These are phyloP conservation scores for Podospora bellae-mahoneyi DNA, from an alignment of 495 filamentous ascomycete genomes.

Conservation along the genomic window DNA sequence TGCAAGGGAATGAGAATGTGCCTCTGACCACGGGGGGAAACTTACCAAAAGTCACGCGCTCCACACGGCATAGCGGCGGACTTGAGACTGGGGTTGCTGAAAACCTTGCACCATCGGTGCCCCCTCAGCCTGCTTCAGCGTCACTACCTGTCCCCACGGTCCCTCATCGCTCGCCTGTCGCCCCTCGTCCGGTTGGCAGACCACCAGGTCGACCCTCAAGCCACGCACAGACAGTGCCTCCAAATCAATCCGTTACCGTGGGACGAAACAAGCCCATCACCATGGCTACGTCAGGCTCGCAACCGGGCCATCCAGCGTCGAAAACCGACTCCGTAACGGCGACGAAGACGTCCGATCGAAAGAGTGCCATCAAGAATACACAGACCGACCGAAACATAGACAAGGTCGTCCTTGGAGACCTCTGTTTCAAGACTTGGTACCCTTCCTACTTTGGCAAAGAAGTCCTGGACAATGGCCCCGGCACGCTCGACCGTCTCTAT, in stretches of 20 bases:
- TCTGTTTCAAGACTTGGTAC: constrained; percentile 75
- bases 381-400: constrained; percentile 61
- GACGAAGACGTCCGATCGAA: constrained; percentile 20
- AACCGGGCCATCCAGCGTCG: constrained; percentile 17
- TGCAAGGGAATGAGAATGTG: constrained; percentile 34
- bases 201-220: constrained; percentile 3
- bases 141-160: not conserved
- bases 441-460: constrained; percentile 75
- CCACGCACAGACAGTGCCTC: constrained; percentile 19
- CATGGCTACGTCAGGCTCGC: constrained; percentile 25
- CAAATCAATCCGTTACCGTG: constrained; percentile 29
- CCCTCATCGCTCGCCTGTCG: not conserved
- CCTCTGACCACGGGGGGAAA: constrained; percentile 12
- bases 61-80: constrained; percentile 23
- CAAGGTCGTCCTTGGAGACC: constrained; percentile 69
- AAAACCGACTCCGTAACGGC: constrained; percentile 17
- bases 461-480: constrained; percentile 49
- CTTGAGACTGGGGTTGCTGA: not conserved
- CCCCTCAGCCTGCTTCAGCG: not conserved
- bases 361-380: constrained; percentile 2
- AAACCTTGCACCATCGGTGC: not conserved
- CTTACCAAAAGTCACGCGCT: constrained; percentile 17
- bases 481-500: constrained; percentile 62
- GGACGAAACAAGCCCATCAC: constrained; percentile 25
- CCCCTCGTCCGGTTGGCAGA: not conserved